Percentiles rank a stretch among this genome's conserved stretches.
Evolutionary conservation across 2,329 filamentous ascomycete genomes (phyloP).

Genomic region (Fulvia fulva): DNA sequence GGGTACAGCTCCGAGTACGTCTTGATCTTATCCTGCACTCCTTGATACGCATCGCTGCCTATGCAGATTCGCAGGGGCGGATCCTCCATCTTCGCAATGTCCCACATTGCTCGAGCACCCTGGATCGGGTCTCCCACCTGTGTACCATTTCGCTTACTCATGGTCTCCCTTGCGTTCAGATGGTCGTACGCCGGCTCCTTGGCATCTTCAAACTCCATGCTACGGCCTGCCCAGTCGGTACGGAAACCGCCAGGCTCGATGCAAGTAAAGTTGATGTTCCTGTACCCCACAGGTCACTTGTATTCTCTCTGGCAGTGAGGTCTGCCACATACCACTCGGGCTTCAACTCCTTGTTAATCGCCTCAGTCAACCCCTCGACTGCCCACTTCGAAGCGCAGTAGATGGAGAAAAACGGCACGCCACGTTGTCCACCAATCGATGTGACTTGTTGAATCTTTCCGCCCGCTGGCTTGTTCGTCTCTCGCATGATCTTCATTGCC

Average conservation of each 20-base stretch:
- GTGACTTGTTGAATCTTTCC: constrained; percentile 55
- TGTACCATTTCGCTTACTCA: constrained; percentile 39
- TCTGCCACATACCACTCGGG: constrained; percentile 38
- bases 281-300: background rate
- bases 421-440: constrained; percentile 49
- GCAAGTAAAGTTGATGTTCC: constrained; percentile 42
- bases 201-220: constrained; percentile 45
- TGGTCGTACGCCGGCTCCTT: constrained; percentile 41
- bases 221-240: constrained; percentile 45
- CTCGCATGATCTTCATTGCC: constrained; percentile 44
- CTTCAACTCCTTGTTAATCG: constrained; percentile 40
- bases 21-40: constrained; percentile 50
- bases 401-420: constrained; percentile 40
- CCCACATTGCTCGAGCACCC: constrained; percentile 45
- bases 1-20: constrained; percentile 47
- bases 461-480: constrained; percentile 42
- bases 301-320: background rate
- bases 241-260: constrained; percentile 47
- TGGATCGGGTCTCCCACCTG: constrained; percentile 49
- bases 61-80: constrained; percentile 52
- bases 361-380: constrained; percentile 47
- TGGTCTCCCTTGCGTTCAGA: constrained; percentile 41
- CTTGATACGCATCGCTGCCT: constrained; percentile 51
- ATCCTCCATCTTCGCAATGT: constrained; percentile 51
- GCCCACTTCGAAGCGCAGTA: constrained; percentile 45